Evolutionary conservation across 2,329 filamentous ascomycete species (phyloP).

Genomic region (Ceratocystis cacaofunesta): DNA sequence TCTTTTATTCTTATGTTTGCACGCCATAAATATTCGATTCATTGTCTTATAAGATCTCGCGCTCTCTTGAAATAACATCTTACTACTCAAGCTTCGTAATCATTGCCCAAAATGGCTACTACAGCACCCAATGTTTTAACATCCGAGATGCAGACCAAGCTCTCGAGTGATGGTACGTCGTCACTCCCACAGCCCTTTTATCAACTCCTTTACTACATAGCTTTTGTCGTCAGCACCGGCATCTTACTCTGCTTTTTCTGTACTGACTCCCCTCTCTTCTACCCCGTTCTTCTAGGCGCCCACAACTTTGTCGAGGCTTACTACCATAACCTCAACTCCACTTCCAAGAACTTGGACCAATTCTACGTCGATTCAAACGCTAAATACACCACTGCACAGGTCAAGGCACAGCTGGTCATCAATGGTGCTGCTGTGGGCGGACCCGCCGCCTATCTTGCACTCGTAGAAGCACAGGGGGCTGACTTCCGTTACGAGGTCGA

Average conservation of each 20-base stretch:
- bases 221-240: too few relatives aligned
- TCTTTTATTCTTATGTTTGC: not conserved
- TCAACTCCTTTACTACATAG: too few relatives aligned
- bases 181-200: not conserved
- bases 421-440: constrained; percentile 56
- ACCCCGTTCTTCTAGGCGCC: constrained; percentile 11
- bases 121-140: constrained; percentile 14
- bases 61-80: too few relatives aligned
- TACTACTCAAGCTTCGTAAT: not conserved
- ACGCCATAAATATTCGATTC: not conserved
- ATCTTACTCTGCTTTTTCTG: not conserved
- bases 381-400: constrained; percentile 19
- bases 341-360: constrained; percentile 39
- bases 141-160: constrained; percentile 17
- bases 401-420: constrained; percentile 58
- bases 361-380: constrained; percentile 47
- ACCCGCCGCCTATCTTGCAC: constrained; percentile 49
- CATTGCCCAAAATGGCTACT: constrained; percentile 6
- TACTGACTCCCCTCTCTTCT: not conserved
- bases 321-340: constrained; percentile 57
- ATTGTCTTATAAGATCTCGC: too few relatives aligned
- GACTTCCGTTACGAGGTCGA: constrained; percentile 56
- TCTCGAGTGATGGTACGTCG: constrained; percentile 16
- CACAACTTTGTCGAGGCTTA: constrained; percentile 29
- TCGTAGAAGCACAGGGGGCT: constrained; percentile 49